Conservation (phyloP, 139 green algal genomes). For the Coccomyxa sp. region DNA sequence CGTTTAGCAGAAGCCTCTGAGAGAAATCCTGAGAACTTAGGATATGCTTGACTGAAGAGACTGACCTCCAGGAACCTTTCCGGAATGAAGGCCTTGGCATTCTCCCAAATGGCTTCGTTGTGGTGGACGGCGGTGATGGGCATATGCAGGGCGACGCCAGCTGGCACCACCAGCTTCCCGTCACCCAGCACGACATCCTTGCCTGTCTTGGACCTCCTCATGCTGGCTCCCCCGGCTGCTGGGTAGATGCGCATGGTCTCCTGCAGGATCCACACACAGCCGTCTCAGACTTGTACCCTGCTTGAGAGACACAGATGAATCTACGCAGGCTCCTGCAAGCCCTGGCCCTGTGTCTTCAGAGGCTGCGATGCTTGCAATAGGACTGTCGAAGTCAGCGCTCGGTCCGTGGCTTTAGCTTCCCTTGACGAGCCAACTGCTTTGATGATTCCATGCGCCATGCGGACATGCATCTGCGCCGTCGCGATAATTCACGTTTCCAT, state of each 20-base stretch:
- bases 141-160: not conserved
- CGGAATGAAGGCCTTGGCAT: not conserved
- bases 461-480: too few relatives aligned
- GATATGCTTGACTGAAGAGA: not conserved
- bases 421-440: not conserved
- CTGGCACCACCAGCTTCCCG: not conserved
- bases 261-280: conserved; percentile 2
- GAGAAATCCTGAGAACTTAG: not conserved
- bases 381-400: not conserved
- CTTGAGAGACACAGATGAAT: not conserved
- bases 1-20: not conserved
- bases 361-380: not conserved
- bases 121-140: not conserved
- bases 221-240: conserved; percentile 11
- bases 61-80: not conserved
- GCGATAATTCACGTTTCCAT: too few relatives aligned
- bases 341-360: not conserved
- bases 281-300: not conserved
- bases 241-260: conserved; percentile 27
- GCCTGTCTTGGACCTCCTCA: not conserved
- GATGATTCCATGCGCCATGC: too few relatives aligned
- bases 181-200: not conserved
- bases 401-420: not conserved
- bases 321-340: not conserved
- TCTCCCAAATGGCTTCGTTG: not conserved